phyloP scores from a whole-genome alignment of 2,329 filamentous ascomycete genomes.

The Colletotrichum phormii region DNA sequence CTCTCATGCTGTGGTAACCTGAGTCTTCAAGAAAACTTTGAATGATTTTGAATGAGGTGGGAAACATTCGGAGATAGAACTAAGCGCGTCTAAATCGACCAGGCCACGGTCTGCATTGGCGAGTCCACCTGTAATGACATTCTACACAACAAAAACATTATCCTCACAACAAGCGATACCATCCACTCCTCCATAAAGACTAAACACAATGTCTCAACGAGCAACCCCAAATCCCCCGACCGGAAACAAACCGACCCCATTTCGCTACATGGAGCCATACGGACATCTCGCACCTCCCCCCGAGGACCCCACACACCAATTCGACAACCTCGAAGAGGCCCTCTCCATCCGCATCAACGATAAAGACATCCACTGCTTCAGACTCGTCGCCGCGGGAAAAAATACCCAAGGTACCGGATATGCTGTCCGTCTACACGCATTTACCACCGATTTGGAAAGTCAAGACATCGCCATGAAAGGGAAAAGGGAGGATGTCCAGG shows the following conservation, averaged over 20 bases:
- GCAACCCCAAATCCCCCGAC: neutral
- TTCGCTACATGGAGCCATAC: neutral
- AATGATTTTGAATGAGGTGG: too few relatives aligned
- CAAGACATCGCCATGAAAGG: neutral
- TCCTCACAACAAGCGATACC: neutral
- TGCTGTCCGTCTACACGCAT: neutral
- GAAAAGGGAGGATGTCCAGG: neutral
- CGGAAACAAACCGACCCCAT: neutral
- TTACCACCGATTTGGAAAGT: neutral
- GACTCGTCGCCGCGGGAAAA: neutral
- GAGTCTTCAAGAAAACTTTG: too few relatives aligned
- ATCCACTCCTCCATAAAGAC: too few relatives aligned
- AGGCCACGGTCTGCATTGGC: neutral
- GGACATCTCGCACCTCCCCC: neutral
- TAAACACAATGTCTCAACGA: neutral
- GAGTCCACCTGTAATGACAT: neutral
- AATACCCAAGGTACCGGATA: neutral
- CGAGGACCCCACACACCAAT: neutral
- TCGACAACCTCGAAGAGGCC: neutral
- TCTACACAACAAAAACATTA: neutral
- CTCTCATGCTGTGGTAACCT: too few relatives aligned
- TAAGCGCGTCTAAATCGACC: neutral
- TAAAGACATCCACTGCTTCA: neutral
- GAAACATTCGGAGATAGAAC: neutral
- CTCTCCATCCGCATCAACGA: neutral